Evolutionary conservation across 176 grass and related monocot genomes (phyloP).

Genomic region (Carex pumila): DNA sequence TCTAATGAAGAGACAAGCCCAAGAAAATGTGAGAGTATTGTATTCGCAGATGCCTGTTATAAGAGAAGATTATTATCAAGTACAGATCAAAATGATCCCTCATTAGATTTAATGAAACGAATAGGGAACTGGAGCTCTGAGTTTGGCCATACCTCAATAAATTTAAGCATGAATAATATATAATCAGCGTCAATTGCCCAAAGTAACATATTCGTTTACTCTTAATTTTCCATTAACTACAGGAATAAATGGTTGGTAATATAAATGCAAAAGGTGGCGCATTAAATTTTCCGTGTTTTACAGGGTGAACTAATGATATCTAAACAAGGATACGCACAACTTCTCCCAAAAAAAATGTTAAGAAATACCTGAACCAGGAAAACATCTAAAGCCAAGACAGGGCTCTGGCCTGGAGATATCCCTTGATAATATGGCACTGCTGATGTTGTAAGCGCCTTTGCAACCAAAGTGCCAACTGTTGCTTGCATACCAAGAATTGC

Average conservation of each 20-base stretch:
- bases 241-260: background rate
- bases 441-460: slow-evolving; percentile 69
- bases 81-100: background rate
- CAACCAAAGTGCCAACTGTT: slow-evolving; percentile 66
- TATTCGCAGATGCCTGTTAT: slow-evolving; percentile 79
- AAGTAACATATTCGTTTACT: background rate
- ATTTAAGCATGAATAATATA: background rate
- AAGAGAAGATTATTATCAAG: background rate
- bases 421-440: slow-evolving; percentile 77
- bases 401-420: slow-evolving; percentile 62
- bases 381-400: slow-evolving; percentile 82
- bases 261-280: background rate
- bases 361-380: slow-evolving; percentile 76
- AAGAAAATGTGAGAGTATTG: slow-evolving; percentile 82
- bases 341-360: background rate
- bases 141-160: background rate
- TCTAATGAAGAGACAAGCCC: slow-evolving; percentile 71
- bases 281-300: background rate
- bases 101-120: background rate
- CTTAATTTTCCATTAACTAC: background rate
- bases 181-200: background rate
- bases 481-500: slow-evolving; percentile 89
- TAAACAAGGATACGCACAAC: background rate
- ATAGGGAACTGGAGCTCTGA: background rate
- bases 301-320: background rate